Percentiles rank a stretch among this genome's conserved stretches.
These are phyloP conservation scores for Apiotrichum mycotoxinovorans DNA, from an alignment of 1,284 basidiomycete species.

Conservation along the genomic window DNA sequence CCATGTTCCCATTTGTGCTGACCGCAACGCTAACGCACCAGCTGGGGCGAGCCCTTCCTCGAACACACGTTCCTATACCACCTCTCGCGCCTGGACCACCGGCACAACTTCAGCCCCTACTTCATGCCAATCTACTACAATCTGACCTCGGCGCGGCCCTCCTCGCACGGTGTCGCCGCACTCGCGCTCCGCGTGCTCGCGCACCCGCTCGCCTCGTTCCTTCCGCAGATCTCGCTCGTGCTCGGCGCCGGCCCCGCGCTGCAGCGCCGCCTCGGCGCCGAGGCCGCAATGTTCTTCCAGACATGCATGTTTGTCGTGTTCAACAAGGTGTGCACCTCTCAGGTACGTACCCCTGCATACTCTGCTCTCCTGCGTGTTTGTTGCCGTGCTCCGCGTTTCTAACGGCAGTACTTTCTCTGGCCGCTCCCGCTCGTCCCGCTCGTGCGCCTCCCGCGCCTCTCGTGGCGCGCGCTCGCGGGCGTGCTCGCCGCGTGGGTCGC, in stretches of 20 bases:
- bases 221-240: conserved; percentile 52
- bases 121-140: conserved; percentile 87
- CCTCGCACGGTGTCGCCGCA: too few relatives aligned
- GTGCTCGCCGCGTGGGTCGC: conserved; percentile 67
- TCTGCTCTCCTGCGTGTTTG: neutral
- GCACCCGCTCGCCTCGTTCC: conserved; percentile 45
- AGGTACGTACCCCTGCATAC: conserved; percentile 57
- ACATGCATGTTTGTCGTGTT: conserved; percentile 87
- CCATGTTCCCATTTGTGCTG: too few relatives aligned
- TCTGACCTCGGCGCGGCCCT: neutral
- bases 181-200: conserved; percentile 22
- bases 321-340: conserved; percentile 98
- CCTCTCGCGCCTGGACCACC: conserved; percentile 81
- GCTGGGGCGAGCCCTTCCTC: conserved; percentile 91
- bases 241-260: conserved; percentile 39
- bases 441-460: conserved; percentile 62
- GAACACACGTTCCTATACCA: conserved; percentile 94
- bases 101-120: conserved; percentile 97
- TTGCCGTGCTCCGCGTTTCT: neutral
- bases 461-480: conserved; percentile 51
- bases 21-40: conserved; percentile 40
- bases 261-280: conserved; percentile 55
- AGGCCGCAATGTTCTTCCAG: conserved; percentile 76
- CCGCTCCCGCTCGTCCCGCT: conserved; percentile 88
- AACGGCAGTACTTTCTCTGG: conserved; percentile 89